A percentile compares a stretch with the other conserved stretches of the same genome.
phyloP scores from a whole-genome alignment of 305 asterid genomes.

The Euphrasia arctica region DNA sequence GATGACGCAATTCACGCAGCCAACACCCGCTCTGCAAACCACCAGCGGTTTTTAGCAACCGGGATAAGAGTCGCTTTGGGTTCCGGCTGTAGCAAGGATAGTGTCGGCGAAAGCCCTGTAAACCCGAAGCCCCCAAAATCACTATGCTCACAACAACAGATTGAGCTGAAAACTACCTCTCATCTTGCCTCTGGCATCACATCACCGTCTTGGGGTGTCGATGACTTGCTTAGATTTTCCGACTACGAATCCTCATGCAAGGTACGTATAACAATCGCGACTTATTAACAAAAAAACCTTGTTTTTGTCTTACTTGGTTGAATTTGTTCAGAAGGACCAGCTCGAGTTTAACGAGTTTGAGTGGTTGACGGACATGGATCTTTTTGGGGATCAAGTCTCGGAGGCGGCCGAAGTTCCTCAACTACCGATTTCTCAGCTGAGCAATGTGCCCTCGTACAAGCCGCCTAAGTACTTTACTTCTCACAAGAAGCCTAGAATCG shows the following conservation, averaged over 20 bases:
- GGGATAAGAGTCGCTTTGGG: conserved; percentile 85
- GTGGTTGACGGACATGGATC: conserved; percentile 67
- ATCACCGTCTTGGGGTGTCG: conserved; percentile 77
- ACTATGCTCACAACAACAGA: conserved; percentile 31
- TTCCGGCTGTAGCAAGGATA: conserved; percentile 46
- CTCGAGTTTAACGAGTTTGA: conserved; percentile 75
- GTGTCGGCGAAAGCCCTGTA: conserved; percentile 23
- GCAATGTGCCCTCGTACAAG: conserved; percentile 32
- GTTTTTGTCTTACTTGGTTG: not conserved
- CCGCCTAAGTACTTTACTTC: conserved; percentile 41
- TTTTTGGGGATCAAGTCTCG: conserved; percentile 52
- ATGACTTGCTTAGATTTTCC: conserved; percentile 73
- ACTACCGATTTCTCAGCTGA: conserved; percentile 51
- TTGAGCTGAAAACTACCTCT: conserved; percentile 35
- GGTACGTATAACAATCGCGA: conserved; percentile 31
- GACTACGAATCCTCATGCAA: conserved; percentile 61
- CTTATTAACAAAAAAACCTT: not conserved
- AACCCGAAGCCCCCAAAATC: conserved; percentile 71
- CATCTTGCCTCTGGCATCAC: conserved; percentile 43
- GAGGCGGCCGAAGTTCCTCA: conserved; percentile 89
- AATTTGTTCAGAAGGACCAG: conserved; percentile 60
- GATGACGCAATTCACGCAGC: conserved; percentile 87
- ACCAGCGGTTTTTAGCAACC: conserved; percentile 89
- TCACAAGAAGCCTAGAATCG: conserved; percentile 75
- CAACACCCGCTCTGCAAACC: conserved; percentile 72